phyloP scores from a whole-genome alignment of 2,329 filamentous ascomycete genomes.

The Aschersonia sp. region DNA sequence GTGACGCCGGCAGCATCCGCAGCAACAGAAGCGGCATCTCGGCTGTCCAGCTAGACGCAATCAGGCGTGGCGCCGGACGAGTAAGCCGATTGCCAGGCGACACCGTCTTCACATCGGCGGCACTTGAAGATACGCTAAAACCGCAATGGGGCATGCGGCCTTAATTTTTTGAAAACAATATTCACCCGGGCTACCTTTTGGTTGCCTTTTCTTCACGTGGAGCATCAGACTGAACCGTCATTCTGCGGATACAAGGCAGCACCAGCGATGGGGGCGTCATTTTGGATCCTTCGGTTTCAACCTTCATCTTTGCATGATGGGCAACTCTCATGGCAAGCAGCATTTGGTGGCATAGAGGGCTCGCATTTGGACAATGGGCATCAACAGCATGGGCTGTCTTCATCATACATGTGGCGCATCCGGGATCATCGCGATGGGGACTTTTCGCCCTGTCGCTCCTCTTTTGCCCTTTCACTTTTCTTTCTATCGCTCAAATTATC shows the following conservation, averaged over 20 bases:
- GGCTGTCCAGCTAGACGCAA: constrained; percentile 49
- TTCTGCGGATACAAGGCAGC: no score
- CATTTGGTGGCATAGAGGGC: not conserved
- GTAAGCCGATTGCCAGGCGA: constrained; percentile 74
- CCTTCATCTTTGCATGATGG: not conserved
- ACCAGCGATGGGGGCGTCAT: not conserved
- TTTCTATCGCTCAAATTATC: no score
- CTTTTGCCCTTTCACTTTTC: not conserved
- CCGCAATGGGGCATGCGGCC: constrained; percentile 42
- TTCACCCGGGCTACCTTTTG: not conserved
- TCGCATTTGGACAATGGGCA: not conserved
- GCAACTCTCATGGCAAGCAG: not conserved
- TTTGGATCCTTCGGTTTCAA: not conserved
- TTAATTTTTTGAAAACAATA: constrained; percentile 9
- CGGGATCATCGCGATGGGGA: no score
- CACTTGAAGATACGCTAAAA: constrained; percentile 47
- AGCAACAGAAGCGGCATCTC: constrained; percentile 64
- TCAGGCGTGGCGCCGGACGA: constrained; percentile 72
- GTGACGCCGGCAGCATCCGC: constrained; percentile 50
- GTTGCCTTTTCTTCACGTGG: not conserved
- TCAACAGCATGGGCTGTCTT: constrained; percentile 3
- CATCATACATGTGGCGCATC: constrained; percentile 5
- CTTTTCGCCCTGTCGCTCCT: not conserved
- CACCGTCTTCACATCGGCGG: constrained; percentile 61
- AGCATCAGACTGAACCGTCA: not conserved